Conservation (phyloP, 768 basidiomycete genomes). For the Tremella mesenterica region DNA sequence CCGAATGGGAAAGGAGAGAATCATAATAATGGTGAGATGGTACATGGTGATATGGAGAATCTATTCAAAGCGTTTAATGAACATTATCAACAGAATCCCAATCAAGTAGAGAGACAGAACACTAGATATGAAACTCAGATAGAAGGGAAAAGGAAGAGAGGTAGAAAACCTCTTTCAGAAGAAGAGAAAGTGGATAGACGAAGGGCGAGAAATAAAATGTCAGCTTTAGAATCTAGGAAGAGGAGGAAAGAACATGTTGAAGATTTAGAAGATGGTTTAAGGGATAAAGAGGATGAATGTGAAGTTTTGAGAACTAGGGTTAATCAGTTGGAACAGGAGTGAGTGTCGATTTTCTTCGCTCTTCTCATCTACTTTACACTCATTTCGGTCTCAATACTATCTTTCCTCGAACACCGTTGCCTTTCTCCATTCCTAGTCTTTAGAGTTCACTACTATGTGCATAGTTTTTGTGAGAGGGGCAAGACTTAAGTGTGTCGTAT, state of each 20-base stretch:
- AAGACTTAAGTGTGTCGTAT: no score
- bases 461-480: no score
- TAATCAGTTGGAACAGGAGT: slow-evolving; percentile 10
- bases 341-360: background rate
- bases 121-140: background rate
- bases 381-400: no score
- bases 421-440: no score
- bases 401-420: no score
- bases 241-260: slow-evolving; percentile 2
- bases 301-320: background rate
- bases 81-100: no score
- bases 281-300: slow-evolving; percentile 1
- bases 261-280: background rate
- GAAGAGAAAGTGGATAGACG: slow-evolving; percentile 7
- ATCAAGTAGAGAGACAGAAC: no score
- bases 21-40: no score
- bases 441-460: no score
- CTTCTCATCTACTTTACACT: background rate
- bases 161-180: background rate
- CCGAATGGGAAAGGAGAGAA: no score
- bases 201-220: slow-evolving; percentile 11
- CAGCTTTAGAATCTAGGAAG: slow-evolving; percentile 1
- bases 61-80: no score
- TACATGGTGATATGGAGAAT: no score
- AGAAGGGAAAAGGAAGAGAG: background rate